Evolutionary conservation across 2,329 filamentous ascomycete genomes (phyloP).

Genomic region (Diaporthe velutina): DNA sequence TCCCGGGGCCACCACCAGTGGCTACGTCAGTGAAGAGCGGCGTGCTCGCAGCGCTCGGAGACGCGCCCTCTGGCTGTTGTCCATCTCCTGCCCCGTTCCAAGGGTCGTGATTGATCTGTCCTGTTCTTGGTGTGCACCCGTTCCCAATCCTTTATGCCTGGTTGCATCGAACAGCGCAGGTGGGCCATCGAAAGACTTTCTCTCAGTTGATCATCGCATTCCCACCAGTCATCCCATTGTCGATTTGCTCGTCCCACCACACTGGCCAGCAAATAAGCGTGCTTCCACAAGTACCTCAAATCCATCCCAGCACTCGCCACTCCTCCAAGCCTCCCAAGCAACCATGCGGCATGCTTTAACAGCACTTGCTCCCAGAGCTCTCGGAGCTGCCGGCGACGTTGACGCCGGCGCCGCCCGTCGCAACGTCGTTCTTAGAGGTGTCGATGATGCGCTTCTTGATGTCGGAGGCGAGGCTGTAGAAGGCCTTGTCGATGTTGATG

Average conservation of each 20-base stretch:
- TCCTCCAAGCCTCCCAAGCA: no score
- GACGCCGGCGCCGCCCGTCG: conserved; percentile 68
- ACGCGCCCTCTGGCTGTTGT: background rate
- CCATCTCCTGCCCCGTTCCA: background rate
- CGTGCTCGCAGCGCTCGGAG: background rate
- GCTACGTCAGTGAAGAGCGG: background rate
- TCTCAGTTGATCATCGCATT: background rate
- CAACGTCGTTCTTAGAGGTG: conserved; percentile 82
- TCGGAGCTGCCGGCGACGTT: conserved; percentile 76
- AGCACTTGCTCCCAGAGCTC: conserved; percentile 78
- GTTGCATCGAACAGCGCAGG: background rate
- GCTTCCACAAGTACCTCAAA: background rate
- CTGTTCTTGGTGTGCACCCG: background rate
- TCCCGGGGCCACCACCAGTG: background rate
- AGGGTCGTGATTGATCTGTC: conserved; percentile 9
- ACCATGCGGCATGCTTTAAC: conserved; percentile 61
- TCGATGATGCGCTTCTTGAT: conserved; percentile 99
- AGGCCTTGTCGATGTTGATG: conserved; percentile 99
- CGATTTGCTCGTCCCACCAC: background rate
- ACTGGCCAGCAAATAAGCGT: background rate
- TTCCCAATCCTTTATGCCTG: background rate
- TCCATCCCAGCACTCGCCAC: background rate
- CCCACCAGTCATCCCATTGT: background rate
- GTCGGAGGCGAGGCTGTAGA: conserved; percentile 93
- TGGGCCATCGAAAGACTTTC: background rate